phyloP scores from a whole-genome alignment of 2,329 filamentous ascomycete species.

The Trichoderma atrobrunneum region DNA sequence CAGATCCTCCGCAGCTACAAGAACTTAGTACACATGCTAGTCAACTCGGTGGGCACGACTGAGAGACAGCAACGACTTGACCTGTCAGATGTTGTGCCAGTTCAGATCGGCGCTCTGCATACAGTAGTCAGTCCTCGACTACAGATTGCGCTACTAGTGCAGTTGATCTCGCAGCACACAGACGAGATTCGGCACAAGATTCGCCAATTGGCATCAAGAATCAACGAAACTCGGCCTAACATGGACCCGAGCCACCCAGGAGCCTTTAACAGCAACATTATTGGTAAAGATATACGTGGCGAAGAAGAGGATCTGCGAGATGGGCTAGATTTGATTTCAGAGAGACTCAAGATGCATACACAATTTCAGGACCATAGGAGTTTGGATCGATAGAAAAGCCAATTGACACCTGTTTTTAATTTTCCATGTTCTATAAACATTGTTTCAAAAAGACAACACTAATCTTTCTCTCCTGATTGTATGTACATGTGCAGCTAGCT shows the following conservation, averaged over 20 bases:
- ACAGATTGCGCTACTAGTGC: neutral
- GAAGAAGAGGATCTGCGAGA: neutral
- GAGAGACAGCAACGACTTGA: neutral
- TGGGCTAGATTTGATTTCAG: neutral
- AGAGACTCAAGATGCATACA: neutral
- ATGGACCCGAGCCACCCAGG: neutral
- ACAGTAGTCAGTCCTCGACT: neutral
- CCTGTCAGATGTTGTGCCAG: neutral
- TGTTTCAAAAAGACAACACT: too few species aligned
- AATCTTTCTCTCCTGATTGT: too few species aligned
- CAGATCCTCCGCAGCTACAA: neutral
- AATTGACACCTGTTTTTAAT: neutral
- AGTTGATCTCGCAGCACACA: neutral
- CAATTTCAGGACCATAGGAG: neutral
- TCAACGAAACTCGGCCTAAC: neutral
- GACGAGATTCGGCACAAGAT: neutral
- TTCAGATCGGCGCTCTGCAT: neutral
- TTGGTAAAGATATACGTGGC: neutral
- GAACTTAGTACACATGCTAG: neutral
- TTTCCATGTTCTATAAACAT: too few species aligned
- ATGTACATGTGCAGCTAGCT: neutral
- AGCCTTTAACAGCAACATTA: neutral
- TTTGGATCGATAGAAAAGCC: neutral
- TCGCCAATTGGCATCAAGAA: neutral
- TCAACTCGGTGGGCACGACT: neutral